Evolutionary conservation across 1,284 basidiomycete species (phyloP).

Genomic region (Heterobasidion occidentale): DNA sequence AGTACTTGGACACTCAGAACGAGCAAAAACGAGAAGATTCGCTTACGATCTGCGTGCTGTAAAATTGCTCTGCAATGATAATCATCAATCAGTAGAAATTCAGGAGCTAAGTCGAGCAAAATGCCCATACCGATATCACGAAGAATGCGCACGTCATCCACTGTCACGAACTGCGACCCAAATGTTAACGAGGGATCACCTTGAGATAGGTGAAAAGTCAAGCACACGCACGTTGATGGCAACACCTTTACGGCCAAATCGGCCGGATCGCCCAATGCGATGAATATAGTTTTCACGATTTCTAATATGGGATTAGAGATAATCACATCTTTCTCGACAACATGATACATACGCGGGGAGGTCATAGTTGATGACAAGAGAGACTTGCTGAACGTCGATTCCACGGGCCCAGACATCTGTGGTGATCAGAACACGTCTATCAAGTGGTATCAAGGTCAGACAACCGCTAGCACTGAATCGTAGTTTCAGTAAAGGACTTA

Average conservation of each 20-base stretch:
- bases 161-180: constrained; percentile 73
- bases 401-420: constrained; percentile 99
- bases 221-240: constrained; percentile 69
- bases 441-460: constrained; percentile 3
- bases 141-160: constrained; percentile 85
- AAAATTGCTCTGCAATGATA: constrained; percentile 63
- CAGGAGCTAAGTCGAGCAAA: constrained; percentile 2
- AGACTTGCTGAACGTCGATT: constrained; percentile 98
- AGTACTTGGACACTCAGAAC: constrained; percentile 5
- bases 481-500: constrained; percentile 30
- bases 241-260: constrained; percentile 93
- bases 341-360: constrained; percentile 68
- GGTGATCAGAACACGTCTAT: constrained; percentile 88
- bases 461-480: neutral
- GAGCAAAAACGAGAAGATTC: constrained; percentile 15
- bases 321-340: neutral
- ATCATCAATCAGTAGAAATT: constrained; percentile 9
- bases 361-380: constrained; percentile 97
- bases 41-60: constrained; percentile 78
- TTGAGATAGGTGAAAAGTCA: neutral
- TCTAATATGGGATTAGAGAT: constrained; percentile 27
- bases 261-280: constrained; percentile 92
- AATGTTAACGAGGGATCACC: constrained; percentile 7
- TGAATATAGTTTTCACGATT: constrained; percentile 99
- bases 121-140: constrained; percentile 76